Conservation (phyloP, 1,284 basidiomycete genomes). For the Moesziomyces antarcticus region DNA sequence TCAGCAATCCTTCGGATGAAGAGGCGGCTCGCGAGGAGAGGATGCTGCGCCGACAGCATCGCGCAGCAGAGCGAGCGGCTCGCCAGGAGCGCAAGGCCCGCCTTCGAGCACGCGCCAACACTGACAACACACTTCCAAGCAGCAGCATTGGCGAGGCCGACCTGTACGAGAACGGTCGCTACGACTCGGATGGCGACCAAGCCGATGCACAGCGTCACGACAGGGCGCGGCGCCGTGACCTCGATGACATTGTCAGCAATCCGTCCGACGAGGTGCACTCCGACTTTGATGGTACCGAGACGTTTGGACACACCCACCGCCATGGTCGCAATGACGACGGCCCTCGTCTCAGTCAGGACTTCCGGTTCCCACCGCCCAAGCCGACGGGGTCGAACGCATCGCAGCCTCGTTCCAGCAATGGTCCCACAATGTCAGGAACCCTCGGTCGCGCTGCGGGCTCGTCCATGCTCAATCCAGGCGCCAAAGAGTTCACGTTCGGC, state of each 20-base stretch:
- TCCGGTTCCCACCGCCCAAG: constrained; percentile 40
- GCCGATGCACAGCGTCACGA: neutral
- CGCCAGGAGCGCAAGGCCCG: constrained; percentile 21
- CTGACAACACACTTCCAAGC: constrained; percentile 53
- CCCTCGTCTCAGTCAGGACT: constrained; percentile 43
- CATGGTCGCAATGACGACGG: constrained; percentile 2
- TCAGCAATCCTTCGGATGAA: constrained; percentile 62
- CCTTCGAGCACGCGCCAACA: constrained; percentile 36
- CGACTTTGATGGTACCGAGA: constrained; percentile 35
- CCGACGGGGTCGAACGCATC: neutral
- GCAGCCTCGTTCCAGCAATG: constrained; percentile 1
- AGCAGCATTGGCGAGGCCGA: constrained; percentile 51
- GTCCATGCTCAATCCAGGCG: constrained; percentile 50
- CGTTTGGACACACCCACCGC: constrained; percentile 36
- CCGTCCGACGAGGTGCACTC: constrained; percentile 51
- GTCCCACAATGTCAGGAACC: constrained; percentile 21
- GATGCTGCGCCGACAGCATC: constrained; percentile 35
- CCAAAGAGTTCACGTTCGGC: constrained; percentile 53
- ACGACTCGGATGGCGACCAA: constrained; percentile 1
- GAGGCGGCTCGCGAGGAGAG: constrained; percentile 52
- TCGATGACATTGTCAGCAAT: constrained; percentile 50
- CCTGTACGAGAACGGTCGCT: constrained; percentile 10
- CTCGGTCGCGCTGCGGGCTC: constrained; percentile 34
- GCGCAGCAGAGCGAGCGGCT: constrained; percentile 31
- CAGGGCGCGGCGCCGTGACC: constrained; percentile 2